Conservation (phyloP, 495 filamentous ascomycete species). For the Cenococcum geophilum region DNA sequence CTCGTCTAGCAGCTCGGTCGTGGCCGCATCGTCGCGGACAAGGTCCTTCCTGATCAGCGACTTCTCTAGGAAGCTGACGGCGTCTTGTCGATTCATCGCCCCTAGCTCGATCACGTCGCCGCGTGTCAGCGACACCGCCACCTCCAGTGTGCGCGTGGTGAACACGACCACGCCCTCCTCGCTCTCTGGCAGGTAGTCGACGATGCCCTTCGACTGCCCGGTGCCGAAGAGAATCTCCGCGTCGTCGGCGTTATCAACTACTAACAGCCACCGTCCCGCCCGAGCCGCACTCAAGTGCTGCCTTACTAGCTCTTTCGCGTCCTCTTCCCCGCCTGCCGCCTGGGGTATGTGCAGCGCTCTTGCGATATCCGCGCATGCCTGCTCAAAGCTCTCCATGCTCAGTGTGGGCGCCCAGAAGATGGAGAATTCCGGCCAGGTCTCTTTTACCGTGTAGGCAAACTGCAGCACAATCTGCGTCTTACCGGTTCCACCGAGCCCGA, state of each 20-base stretch:
- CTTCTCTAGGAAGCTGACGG: background rate
- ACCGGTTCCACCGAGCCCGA: conserved; percentile 19
- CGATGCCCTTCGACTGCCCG: background rate
- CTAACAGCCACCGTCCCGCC: no score
- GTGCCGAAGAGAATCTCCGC: background rate
- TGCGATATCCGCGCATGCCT: no score
- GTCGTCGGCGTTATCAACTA: no score
- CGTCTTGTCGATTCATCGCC: background rate
- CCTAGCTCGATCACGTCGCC: background rate
- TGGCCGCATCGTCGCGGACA: background rate
- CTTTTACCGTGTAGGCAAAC: no score
- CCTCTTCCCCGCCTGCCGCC: no score
- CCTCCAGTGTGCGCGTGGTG: conserved; percentile 19
- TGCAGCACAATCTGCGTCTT: conserved; percentile 26
- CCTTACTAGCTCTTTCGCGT: no score
- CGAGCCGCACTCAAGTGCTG: no score
- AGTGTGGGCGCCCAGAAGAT: no score
- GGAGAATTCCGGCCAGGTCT: no score
- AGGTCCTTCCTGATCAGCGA: background rate
- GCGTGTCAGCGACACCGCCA: conserved; percentile 9
- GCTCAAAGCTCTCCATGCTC: no score
- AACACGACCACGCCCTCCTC: conserved; percentile 18
- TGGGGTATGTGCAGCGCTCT: no score
- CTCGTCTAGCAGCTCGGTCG: background rate
- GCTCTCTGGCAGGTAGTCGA: conserved; percentile 19